Evolutionary conservation across 176 grass and related monocot genomes (phyloP), one percentile per base, ranked within the genome.

Genomic region (Leersia perrieri): DNA sequence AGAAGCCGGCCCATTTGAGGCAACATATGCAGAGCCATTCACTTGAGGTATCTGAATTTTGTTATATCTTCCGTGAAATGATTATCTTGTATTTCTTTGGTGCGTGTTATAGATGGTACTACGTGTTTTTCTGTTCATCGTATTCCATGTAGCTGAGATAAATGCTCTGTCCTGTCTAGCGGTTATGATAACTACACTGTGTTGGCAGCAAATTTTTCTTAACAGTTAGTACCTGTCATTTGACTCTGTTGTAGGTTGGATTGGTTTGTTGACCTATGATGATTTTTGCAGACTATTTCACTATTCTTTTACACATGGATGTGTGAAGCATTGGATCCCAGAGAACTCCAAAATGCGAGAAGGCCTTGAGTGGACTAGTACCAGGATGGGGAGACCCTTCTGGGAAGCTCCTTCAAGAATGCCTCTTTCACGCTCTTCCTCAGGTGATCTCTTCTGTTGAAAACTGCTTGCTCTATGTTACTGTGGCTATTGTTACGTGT

Each of bases 281-380:
- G 82, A 72, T 70, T 76, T 85, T 91, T 82, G 63, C 74, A 89
- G 89, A 72, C 83, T 75, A 13, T 60, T 73, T 53, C 74, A 68
- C 83, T 72, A 13, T 60, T 51, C 67, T 80, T 15, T 78, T 83
- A 63, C 60, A 65, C 53, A 83, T 89, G 35, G 20, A 78, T 85
- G 86, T 72, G 88, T 93, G 92, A 98, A 93, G 96, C 96, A 98
- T 93, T 98, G 96, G 96, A 98, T 98, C 90, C 87, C 96, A 91
- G 32, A 70, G 86, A 93, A 93, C 88, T 98, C 92, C 96, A 98
- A 93, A 95, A 98, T 98, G 96, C 86, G 10, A 83, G 81, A 83
- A 86, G 84, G 76, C 76, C 83, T 95, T 95, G 90, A 93, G 72
- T 91, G 96, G 92, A 95, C 92, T 76, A 98, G 92, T 98, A 95